Base-by-base conservation (phyloP, 169 alveolate genomes). In the Cryptosporidium parvum region DNA sequence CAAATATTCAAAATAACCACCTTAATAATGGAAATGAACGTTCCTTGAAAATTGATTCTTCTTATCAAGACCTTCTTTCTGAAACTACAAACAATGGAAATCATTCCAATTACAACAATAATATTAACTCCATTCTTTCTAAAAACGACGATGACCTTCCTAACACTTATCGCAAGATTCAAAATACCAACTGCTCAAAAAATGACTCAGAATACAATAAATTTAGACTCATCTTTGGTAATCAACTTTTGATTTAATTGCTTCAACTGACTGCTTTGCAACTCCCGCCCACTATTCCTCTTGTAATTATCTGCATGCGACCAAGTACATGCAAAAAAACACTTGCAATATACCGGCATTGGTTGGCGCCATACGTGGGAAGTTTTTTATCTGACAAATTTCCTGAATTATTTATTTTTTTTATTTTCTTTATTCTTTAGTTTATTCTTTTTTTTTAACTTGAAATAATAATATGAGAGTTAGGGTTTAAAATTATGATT, bases 131-230 rank as follows among this genome's bases (percentile, higher is more conserved):
- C 35, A 21, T 56, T 26, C 18, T 26, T 26, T 5, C 35, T 2
- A 56, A 56, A 2, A 5, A 56, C 12, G 35, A 56, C 3, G 35
- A 56, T 1, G 56, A 44, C 4, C 9, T 35, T 65, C 0, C 72
- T 12, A 37, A 16, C 45, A 69, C 42, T 18, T 42, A 31, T n/a
- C 51, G 56, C 16, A 69, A 29, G 29, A 16, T 37, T 51, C 58
- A 70, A 31, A 8, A 6, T 52, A 51, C 23, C 8, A 48, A 58
- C 39, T 44, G 9, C 85, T 70, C 86, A 10, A 73, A 29, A 73
- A 52, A 53, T 35, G 86, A 73, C 7, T 73, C 86, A 6, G 86
- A 73, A 33, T 73, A 73, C 23, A 73, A 59, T 29, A 73, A 73
- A 73, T 73, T 73, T 35, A 73, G 59, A 56, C 53, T 73, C 29